A percentile compares a stretch with the other conserved stretches of the same genome.
Conservation (phyloP, 495 filamentous ascomycete genomes). For the Penicillium manginii region DNA sequence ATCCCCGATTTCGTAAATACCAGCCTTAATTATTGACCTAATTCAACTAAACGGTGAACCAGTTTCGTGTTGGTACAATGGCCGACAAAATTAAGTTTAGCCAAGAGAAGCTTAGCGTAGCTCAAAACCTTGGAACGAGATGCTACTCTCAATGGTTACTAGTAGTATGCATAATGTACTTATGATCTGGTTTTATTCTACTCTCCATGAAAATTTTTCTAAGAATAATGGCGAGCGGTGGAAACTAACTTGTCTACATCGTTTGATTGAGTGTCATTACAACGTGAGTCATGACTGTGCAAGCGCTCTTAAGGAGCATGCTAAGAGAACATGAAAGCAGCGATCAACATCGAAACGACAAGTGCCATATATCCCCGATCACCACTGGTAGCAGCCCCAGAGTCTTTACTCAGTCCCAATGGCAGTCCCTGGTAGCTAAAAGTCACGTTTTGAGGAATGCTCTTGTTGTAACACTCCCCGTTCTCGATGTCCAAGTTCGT, state of each 20-base stretch:
- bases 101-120: neutral
- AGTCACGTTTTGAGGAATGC: slow-evolving; percentile 67
- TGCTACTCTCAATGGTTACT: neutral
- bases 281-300: neutral
- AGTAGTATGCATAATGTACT: neutral
- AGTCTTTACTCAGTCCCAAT: slow-evolving; percentile 18
- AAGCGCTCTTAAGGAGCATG: neutral
- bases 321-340: slow-evolving; percentile 4
- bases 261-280: neutral
- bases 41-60: too few species aligned
- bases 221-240: too few species aligned
- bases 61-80: neutral
- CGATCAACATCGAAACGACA: neutral
- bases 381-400: neutral
- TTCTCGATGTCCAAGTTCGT: slow-evolving; percentile 66
- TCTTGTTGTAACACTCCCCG: slow-evolving; percentile 68
- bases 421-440: slow-evolving; percentile 69
- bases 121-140: neutral
- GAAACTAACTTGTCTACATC: too few species aligned
- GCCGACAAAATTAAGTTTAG: neutral
- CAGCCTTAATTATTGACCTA: too few species aligned
- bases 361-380: neutral
- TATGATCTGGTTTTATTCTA: neutral
- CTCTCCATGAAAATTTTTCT: neutral
- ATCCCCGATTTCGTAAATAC: too few species aligned